Evolutionary conservation across 345 rosid genomes (phyloP).

Genomic region (Streptanthus diversifolius): DNA sequence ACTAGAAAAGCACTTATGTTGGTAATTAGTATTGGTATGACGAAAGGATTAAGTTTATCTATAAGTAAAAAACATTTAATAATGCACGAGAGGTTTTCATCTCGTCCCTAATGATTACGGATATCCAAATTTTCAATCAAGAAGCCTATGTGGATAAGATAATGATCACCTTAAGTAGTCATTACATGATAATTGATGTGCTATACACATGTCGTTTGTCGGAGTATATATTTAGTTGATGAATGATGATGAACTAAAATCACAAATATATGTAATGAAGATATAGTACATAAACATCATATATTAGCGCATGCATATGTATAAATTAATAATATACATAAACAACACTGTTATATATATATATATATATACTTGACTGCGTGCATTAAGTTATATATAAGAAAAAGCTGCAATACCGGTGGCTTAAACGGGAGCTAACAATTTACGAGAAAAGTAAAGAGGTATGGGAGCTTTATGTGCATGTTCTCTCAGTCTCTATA

Average conservation of each 20-base stretch:
- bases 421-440: slow-evolving; percentile 23
- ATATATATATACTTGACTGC: not conserved
- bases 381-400: not conserved
- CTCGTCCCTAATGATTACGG: slow-evolving; percentile 1
- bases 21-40: not conserved
- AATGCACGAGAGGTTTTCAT: slow-evolving; percentile 4
- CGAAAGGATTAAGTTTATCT: not conserved
- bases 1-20: slow-evolving; percentile 1
- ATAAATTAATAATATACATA: not conserved
- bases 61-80: not conserved
- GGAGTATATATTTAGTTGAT: not conserved
- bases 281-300: not conserved
- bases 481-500: slow-evolving; percentile 32
- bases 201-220: slow-evolving; percentile 2
- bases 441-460: slow-evolving; percentile 35
- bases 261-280: not conserved
- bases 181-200: slow-evolving; percentile 12
- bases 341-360: not conserved
- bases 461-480: slow-evolving; percentile 25
- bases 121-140: not conserved
- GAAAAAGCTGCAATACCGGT: slow-evolving; percentile 29
- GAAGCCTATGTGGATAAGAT: not conserved
- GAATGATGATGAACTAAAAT: not conserved
- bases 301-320: not conserved
- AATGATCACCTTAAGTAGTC: slow-evolving; percentile 4